These are phyloP conservation scores for Annona cherimola DNA, from an alignment of 164 flowering plant genomes.

Conservation along the genomic window DNA sequence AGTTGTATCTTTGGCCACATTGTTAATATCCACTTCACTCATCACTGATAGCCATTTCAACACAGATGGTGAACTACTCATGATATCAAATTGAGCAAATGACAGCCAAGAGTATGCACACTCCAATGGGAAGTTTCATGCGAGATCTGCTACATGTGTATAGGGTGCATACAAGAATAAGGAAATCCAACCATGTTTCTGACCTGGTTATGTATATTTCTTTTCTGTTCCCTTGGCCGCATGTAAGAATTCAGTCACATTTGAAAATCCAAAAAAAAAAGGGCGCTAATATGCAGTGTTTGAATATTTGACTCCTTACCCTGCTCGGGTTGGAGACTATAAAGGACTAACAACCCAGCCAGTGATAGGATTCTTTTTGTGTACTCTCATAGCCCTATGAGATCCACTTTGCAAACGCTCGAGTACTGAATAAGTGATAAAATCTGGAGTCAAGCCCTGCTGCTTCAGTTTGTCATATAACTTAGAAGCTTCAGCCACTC, in stretches of 20 bases:
- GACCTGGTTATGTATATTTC: not conserved
- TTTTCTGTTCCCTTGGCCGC: not conserved
- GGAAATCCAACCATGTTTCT: not conserved
- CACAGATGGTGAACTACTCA: too few relatives aligned
- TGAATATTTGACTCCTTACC: not conserved
- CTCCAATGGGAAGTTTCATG: not conserved
- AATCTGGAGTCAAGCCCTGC: constrained; percentile 86
- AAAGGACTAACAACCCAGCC: constrained; percentile 93
- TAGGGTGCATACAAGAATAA: not conserved
- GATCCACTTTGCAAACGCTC: constrained; percentile 81
- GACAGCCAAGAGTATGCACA: not conserved
- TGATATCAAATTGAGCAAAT: not conserved
- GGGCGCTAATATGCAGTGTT: not conserved
- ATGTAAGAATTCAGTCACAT: not conserved
- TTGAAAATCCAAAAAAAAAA: not conserved
- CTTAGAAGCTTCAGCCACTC: constrained; percentile 81
- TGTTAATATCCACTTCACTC: too few relatives aligned
- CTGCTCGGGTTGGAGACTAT: constrained; percentile 28
- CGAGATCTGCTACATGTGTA: not conserved
- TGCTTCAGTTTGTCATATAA: constrained; percentile 77
- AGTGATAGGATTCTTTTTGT: constrained; percentile 65
- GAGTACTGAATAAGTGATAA: constrained; percentile 73
- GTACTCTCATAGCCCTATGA: constrained; percentile 41
- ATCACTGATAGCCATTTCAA: too few relatives aligned
- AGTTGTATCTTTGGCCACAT: too few relatives aligned